A percentile compares a stretch with the other conserved stretches of the same genome.
These are phyloP conservation scores for Mycena galericulata DNA, from an alignment of 768 basidiomycete species.

Conservation along the genomic window DNA sequence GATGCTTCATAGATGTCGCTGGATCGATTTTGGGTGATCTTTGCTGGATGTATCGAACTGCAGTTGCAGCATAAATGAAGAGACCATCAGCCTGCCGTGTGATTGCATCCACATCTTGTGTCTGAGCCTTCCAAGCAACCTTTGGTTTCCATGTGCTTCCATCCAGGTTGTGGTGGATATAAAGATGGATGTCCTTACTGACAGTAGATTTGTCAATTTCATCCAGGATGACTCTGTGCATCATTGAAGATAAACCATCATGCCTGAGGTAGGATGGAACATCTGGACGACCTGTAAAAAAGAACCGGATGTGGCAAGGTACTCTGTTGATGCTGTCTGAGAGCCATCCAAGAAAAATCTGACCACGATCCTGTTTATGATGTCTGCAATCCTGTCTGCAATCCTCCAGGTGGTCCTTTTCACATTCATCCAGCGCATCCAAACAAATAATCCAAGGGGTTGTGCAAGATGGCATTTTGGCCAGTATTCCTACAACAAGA, in stretches of 20 bases:
- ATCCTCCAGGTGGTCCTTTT: neutral
- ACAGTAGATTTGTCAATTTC: neutral
- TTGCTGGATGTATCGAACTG: neutral
- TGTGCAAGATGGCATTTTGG: neutral
- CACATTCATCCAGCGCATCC: constrained; percentile 14
- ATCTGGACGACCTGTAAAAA: no score
- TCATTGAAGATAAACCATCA: neutral
- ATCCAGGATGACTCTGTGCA: neutral
- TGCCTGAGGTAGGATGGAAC: neutral
- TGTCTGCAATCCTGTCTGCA: neutral
- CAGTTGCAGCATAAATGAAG: constrained; percentile 1
- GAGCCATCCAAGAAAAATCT: constrained; percentile 3
- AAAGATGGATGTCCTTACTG: neutral
- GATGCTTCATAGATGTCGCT: neutral
- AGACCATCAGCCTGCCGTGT: neutral
- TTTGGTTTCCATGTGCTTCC: neutral
- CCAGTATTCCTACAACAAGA: neutral
- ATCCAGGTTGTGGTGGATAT: neutral
- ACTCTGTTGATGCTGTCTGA: no score
- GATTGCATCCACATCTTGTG: neutral
- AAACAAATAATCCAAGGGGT: constrained; percentile 11
- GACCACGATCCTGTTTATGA: neutral
- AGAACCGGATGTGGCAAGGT: no score
- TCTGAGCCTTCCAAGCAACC: neutral
- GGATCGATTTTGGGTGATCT: neutral